Evolutionary conservation across 768 basidiomycete species (phyloP).

Genomic region (Lyophyllum semitale): DNA sequence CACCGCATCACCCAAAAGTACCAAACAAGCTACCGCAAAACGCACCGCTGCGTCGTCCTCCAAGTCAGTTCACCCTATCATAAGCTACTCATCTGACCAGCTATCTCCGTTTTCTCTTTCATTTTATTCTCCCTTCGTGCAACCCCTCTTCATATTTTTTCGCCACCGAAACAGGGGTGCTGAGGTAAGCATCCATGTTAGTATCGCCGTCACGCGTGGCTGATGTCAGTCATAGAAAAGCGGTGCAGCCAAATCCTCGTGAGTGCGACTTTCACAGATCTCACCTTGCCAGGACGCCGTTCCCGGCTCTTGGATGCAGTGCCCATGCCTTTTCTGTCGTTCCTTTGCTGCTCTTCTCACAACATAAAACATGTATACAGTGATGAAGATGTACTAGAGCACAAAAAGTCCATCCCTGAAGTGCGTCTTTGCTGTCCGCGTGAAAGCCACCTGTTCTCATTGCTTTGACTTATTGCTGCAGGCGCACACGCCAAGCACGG

Average conservation of each 20-base stretch:
- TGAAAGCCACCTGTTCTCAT: background rate
- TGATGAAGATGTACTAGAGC: slow-evolving; percentile 39
- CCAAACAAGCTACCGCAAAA: slow-evolving; percentile 21
- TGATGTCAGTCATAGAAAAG: slow-evolving; percentile 23
- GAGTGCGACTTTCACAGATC: slow-evolving; percentile 15
- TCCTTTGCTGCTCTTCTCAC: slow-evolving; percentile 68
- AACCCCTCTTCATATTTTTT: background rate
- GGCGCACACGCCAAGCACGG: slow-evolving; percentile 10
- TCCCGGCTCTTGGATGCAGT: slow-evolving; percentile 34
- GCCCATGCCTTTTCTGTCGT: slow-evolving; percentile 61
- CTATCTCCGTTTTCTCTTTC: background rate
- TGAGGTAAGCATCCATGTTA: slow-evolving; percentile 26
- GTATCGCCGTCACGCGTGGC: slow-evolving; percentile 16
- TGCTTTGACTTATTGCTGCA: background rate
- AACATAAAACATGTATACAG: slow-evolving; percentile 48
- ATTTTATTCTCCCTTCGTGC: background rate
- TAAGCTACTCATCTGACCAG: background rate
- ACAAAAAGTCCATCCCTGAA: slow-evolving; percentile 30
- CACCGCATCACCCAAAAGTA: slow-evolving; percentile 10
- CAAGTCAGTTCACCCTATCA: slow-evolving; percentile 11
- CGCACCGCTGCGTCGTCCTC: slow-evolving; percentile 13
- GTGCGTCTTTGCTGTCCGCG: slow-evolving; percentile 16
- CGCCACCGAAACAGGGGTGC: slow-evolving; percentile 20
- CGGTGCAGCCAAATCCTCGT: slow-evolving; percentile 19
- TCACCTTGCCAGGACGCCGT: slow-evolving; percentile 2